Conservation (phyloP, 331 rosid species). For the Malus hybrid region DNA sequence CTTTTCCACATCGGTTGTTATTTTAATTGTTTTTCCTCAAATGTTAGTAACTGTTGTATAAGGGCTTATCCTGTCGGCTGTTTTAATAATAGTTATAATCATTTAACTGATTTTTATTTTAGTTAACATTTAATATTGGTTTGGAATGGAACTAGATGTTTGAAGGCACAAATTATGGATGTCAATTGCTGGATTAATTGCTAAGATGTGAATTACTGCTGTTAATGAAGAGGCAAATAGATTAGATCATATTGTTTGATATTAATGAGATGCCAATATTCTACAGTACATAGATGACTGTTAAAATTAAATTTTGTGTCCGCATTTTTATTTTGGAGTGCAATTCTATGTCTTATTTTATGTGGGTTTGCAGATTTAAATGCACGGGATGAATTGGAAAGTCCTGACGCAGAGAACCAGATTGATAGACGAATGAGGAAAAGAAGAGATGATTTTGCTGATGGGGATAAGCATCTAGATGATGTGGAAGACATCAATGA, state of each 20-base stretch:
- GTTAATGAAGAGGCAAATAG: neutral
- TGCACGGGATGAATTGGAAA: conserved; percentile 46
- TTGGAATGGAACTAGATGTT: neutral
- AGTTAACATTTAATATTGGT: neutral
- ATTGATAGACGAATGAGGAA: conserved; percentile 58
- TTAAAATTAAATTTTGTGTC: neutral
- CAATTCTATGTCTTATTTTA: conserved; percentile 7
- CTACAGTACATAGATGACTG: neutral
- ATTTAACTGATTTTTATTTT: neutral
- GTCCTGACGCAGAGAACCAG: conserved; percentile 62
- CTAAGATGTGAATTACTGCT: neutral
- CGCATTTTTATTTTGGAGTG: neutral
- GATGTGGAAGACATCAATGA: conserved; percentile 44
- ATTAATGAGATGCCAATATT: neutral
- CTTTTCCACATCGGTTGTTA: neutral
- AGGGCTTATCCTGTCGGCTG: neutral
- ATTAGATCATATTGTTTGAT: neutral
- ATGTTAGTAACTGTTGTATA: neutral
- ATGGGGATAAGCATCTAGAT: conserved; percentile 53
- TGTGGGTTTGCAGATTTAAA: conserved; percentile 40
- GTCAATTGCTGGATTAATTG: neutral
- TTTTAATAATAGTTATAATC: neutral
- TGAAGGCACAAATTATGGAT: neutral
- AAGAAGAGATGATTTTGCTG: conserved; percentile 54
- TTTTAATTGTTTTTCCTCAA: neutral